Base-by-base conservation (phyloP, 2,329 filamentous ascomycete species). In the Claviceps paspali region DNA sequence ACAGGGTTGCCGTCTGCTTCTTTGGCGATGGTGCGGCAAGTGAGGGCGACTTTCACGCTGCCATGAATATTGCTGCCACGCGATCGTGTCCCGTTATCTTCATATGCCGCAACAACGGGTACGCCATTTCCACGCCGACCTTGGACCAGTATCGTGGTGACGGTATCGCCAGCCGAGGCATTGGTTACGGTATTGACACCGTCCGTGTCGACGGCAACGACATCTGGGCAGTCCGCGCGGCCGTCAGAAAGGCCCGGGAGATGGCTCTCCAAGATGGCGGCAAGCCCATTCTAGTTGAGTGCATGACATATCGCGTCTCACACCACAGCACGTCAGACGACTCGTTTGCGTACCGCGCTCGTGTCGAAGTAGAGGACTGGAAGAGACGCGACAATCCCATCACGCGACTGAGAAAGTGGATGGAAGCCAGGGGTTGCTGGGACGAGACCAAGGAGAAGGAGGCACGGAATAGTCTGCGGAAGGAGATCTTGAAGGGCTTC, bases 251-350 rank as follows among this genome's bases (percentile, higher is more conserved):
- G 54, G 91, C 91, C 0, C 73, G 87, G 2, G 68, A 73, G 34
- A 73, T 88, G 51, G 87, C 88, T 0, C 68, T 96, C 3, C 65
- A 80, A 39, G 76, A 83, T 30, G 84, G 83, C n/a, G 82, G 84
- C 4, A 76, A 73, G 44, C 86, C 85, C 0, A 73, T 98, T 0
- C 64, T 98, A 6, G 80, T 98, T 29, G 91, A 98, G 61, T 86
- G 86, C 39, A 93, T 98, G 83, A 88, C 83, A 18, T 98, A 98
- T 61, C 85, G 91, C n/a, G 87, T 96, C 30, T 88, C 83, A 6
- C 86, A 98, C 55, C 91, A 98, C 63, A 94, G 85, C 59, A 98
- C 91, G 1, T 91, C 82, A 0, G 91, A 98, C 53, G 91, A 98
- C 60, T 91, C 82, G 19, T 98, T 95, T 52, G 91, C 91, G 1